Conservation (phyloP, 2,329 filamentous ascomycete genomes). For the Myriosclerotinia curreyana region DNA sequence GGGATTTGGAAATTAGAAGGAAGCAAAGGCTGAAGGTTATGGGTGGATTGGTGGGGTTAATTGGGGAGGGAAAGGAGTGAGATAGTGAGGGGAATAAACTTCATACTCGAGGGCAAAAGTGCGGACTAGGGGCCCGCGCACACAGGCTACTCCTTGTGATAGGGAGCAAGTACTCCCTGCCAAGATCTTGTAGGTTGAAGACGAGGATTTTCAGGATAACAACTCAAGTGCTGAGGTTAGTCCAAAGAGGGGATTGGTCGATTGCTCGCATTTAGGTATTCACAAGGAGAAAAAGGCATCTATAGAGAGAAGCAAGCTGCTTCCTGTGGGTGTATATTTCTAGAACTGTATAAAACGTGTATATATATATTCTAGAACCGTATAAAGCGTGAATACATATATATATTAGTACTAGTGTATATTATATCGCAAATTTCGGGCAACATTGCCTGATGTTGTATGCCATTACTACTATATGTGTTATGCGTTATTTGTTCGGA, state of each 20-base stretch:
- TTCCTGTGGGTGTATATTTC: neutral
- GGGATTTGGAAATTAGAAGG: slow-evolving; percentile 6
- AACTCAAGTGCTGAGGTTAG: slow-evolving; percentile 13
- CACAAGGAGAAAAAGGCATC: neutral
- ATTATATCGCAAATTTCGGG: neutral
- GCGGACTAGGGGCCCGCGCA: neutral
- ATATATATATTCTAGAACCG: neutral
- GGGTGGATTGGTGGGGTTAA: slow-evolving; percentile 7
- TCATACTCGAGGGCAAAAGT: neutral
- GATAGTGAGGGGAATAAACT: neutral
- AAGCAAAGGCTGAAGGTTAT: slow-evolving; percentile 6
- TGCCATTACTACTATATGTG: neutral
- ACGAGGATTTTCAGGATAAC: neutral
- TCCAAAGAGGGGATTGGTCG: neutral
- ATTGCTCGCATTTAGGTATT: too few relatives aligned
- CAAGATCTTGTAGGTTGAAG: neutral
- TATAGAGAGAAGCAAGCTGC: neutral
- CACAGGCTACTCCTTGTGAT: neutral
- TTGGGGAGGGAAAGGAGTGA: neutral
- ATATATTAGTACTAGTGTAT: neutral
- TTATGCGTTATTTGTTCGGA: neutral
- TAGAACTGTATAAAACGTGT: neutral
- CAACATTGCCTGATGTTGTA: neutral
- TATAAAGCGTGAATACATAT: neutral
- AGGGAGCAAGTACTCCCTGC: neutral